These are phyloP conservation scores for Pseudogymnoascus sp. DNA, from an alignment of 2,329 filamentous ascomycete genomes.

Conservation along the genomic window DNA sequence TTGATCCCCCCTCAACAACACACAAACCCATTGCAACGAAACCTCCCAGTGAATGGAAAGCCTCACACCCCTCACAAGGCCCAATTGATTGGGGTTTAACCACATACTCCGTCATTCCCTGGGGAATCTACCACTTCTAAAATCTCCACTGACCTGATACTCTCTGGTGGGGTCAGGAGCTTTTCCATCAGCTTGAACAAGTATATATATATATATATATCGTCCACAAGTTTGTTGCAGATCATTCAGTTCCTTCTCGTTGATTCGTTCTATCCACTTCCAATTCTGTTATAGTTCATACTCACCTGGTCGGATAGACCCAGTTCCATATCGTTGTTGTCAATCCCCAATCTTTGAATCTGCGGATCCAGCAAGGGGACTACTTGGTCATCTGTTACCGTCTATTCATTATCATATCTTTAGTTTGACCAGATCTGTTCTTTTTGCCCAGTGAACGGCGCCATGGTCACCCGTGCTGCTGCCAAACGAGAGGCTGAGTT, in stretches of 20 bases:
- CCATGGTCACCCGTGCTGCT: conserved; percentile 15
- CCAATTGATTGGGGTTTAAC: neutral
- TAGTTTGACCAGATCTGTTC: neutral
- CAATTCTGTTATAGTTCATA: neutral
- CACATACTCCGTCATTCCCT: neutral
- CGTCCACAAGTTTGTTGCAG: neutral
- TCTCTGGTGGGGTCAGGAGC: neutral
- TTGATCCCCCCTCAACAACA: neutral
- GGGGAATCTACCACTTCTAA: neutral
- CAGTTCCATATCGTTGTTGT: neutral
- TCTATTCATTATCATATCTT: neutral
- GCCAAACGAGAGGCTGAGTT: conserved; percentile 12
- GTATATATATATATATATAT: neutral
- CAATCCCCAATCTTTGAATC: neutral
- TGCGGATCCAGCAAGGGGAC: neutral
- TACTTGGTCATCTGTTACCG: neutral
- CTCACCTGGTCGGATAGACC: neutral
- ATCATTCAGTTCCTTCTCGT: neutral
- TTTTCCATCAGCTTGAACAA: neutral
- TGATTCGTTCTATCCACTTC: neutral
- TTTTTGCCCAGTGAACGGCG: neutral
- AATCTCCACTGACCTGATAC: neutral
- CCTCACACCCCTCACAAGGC: neutral
- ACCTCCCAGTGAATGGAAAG: neutral
- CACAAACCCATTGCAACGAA: neutral